Evolutionary conservation across 495 filamentous ascomycete species (phyloP).

Genomic region (Opeltia flavorubescens): DNA sequence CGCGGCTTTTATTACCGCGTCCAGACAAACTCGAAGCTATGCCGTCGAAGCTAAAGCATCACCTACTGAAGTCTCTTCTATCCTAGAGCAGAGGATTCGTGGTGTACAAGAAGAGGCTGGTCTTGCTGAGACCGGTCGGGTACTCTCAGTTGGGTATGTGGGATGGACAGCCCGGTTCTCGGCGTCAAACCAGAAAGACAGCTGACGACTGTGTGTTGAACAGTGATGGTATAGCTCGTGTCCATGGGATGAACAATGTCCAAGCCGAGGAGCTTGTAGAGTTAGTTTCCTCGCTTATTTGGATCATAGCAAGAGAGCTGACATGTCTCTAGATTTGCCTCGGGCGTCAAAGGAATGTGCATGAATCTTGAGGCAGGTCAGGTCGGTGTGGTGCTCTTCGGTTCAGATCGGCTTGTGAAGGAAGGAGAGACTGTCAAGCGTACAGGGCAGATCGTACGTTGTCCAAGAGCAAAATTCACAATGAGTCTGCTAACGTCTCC

Average conservation of each 20-base stretch:
- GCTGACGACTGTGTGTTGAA: constrained; percentile 10
- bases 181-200: neutral
- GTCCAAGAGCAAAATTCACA: neutral
- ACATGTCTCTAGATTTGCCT: constrained; percentile 69
- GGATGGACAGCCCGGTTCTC: neutral
- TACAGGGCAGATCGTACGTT: constrained; percentile 94
- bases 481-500: constrained; percentile 12
- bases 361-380: constrained; percentile 99
- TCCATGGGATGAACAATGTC: constrained; percentile 99
- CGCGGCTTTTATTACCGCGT: constrained; percentile 52
- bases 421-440: constrained; percentile 99
- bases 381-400: constrained; percentile 99
- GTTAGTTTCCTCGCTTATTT: constrained; percentile 45
- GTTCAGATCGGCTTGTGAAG: constrained; percentile 98
- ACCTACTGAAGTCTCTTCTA: constrained; percentile 96
- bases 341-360: constrained; percentile 99
- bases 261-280: constrained; percentile 99
- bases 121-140: constrained; percentile 96
- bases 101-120: constrained; percentile 92
- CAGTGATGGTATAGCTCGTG: constrained; percentile 99
- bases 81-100: constrained; percentile 96
- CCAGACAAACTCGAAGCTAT: constrained; percentile 76
- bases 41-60: constrained; percentile 87
- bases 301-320: constrained; percentile 22
- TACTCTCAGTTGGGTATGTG: constrained; percentile 96